These are phyloP conservation scores for Centella asiatica DNA, from an alignment of 129 eudicot species.

Conservation along the genomic window DNA sequence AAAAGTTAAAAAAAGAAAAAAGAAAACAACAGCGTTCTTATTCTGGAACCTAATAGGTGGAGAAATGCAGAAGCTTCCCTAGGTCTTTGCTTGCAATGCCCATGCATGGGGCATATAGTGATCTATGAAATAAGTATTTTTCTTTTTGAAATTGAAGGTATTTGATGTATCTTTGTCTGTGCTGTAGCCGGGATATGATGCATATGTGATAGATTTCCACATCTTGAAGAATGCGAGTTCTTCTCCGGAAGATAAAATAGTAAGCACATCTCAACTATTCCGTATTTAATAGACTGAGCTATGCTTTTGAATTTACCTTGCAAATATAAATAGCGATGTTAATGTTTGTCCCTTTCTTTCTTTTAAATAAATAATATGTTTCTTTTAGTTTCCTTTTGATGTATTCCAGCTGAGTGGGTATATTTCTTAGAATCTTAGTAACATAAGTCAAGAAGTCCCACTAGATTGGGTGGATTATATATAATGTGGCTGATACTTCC, in stretches of 20 bases:
- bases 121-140: not conserved
- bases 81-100: not conserved
- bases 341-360: too few species aligned
- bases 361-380: too few species aligned
- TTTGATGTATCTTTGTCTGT: constrained; percentile 10
- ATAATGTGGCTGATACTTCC: too few species aligned
- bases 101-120: not conserved
- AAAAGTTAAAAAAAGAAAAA: too few species aligned
- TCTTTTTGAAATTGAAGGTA: constrained; percentile 1
- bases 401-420: too few species aligned
- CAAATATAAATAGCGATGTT: too few species aligned
- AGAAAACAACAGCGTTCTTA: too few species aligned
- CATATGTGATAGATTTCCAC: constrained; percentile 67
- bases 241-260: constrained; percentile 52
- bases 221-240: constrained; percentile 40
- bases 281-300: not conserved
- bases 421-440: too few species aligned
- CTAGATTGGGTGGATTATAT: too few species aligned
- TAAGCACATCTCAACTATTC: constrained; percentile 31
- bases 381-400: too few species aligned
- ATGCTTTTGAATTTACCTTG: not conserved
- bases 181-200: constrained; percentile 73
- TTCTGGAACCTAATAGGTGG: not conserved
- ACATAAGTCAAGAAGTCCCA: too few species aligned
- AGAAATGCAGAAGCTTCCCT: not conserved